These are phyloP conservation scores for Pholiota molesta DNA, from an alignment of 768 basidiomycete genomes.

Conservation along the genomic window DNA sequence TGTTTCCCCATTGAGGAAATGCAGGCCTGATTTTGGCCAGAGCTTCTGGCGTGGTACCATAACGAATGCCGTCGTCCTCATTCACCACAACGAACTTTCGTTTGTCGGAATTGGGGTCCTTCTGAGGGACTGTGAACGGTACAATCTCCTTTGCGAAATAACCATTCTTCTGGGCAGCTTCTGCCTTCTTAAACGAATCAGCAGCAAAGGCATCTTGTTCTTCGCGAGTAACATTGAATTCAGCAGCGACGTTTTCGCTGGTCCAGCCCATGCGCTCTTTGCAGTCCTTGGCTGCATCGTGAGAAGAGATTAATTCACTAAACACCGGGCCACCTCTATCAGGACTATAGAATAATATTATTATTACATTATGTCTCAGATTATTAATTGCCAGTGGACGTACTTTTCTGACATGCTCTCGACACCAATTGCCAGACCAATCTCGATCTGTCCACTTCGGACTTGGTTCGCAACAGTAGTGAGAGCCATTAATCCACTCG, in stretches of 20 bases:
- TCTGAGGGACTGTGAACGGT: constrained; percentile 68
- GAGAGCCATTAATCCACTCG: constrained; percentile 84
- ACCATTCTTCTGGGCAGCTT: constrained; percentile 69
- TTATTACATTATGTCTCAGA: not conserved
- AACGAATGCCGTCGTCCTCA: constrained; percentile 79
- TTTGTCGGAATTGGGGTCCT: constrained; percentile 57
- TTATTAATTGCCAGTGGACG: constrained; percentile 19
- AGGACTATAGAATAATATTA: constrained; percentile 43
- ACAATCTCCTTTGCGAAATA: constrained; percentile 73
- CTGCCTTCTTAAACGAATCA: constrained; percentile 76
- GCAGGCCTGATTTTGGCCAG: constrained; percentile 70
- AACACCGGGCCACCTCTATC: constrained; percentile 63
- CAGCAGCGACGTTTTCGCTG: constrained; percentile 80
- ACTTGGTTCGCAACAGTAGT: constrained; percentile 79
- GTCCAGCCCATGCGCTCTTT: constrained; percentile 87
- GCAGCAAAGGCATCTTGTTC: constrained; percentile 80
- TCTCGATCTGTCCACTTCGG: constrained; percentile 74
- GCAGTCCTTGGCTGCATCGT: constrained; percentile 62
- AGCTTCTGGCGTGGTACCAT: constrained; percentile 68
- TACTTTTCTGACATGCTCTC: constrained; percentile 86
- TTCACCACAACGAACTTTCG: constrained; percentile 56
- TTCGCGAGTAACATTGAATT: constrained; percentile 71
- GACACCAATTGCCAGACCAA: constrained; percentile 81
- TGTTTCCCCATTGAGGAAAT: constrained; percentile 82
- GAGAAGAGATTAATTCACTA: constrained; percentile 61